These are phyloP conservation scores for Colletotrichum kahawae DNA, from an alignment of 2,329 filamentous ascomycete species.

Conservation along the genomic window DNA sequence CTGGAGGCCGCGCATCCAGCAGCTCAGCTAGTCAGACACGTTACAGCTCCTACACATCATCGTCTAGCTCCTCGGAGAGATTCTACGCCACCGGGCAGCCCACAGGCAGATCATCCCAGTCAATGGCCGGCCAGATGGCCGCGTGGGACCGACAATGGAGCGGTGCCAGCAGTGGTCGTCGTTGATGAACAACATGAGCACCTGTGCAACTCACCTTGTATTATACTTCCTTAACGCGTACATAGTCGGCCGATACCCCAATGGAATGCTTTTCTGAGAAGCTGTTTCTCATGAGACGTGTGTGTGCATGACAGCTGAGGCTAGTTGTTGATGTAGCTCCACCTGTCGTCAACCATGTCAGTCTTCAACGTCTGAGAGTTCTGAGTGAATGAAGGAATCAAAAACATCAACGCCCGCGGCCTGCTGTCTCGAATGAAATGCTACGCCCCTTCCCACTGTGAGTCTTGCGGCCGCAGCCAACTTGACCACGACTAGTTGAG, in stretches of 20 bases:
- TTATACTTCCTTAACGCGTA: background rate
- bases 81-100: conserved; percentile 11
- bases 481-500: background rate
- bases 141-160: background rate
- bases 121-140: background rate
- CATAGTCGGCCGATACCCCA: background rate
- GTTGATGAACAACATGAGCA: background rate
- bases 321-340: background rate
- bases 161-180: background rate
- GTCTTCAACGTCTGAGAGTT: background rate
- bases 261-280: background rate
- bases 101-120: background rate
- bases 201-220: background rate
- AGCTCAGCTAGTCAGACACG: background rate
- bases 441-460: background rate
- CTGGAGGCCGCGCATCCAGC: background rate
- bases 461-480: background rate
- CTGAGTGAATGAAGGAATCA: background rate
- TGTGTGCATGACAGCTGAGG: background rate
- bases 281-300: rapidly evolving
- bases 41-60: background rate
- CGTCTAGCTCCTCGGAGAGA: background rate
- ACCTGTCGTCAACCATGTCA: background rate
- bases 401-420: background rate
- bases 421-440: background rate